A percentile compares a stretch with the other conserved stretches of the same genome.
These are phyloP conservation scores for Aspergillus steynii DNA, from an alignment of 495 filamentous ascomycete species.

Conservation along the genomic window DNA sequence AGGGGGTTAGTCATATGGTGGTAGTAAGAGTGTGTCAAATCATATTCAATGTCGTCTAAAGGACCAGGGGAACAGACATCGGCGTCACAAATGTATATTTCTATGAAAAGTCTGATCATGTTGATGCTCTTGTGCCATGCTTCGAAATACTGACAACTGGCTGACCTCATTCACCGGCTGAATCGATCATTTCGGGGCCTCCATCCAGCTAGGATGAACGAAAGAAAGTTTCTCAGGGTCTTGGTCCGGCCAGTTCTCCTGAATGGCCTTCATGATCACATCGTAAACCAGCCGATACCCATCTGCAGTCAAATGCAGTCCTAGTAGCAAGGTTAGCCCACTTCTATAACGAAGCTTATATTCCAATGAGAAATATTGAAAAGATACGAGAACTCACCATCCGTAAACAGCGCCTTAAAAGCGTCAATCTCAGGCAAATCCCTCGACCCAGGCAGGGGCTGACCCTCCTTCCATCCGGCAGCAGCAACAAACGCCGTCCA, in stretches of 20 bases:
- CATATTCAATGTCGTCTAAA: too few species aligned
- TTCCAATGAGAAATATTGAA: background rate
- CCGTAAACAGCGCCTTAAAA: slow-evolving; percentile 55
- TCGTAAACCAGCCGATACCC: slow-evolving; percentile 62
- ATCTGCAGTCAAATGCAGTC: slow-evolving; percentile 62
- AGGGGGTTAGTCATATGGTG: too few species aligned
- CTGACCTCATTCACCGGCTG: background rate
- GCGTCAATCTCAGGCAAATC: slow-evolving; percentile 46
- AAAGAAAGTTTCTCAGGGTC: slow-evolving; percentile 50
- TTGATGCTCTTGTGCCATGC: background rate
- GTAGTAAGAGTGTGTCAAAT: too few species aligned
- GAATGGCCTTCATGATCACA: slow-evolving; percentile 54
- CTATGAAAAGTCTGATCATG: background rate
- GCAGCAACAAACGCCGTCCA: slow-evolving; percentile 70
- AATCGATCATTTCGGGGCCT: slow-evolving; percentile 39
- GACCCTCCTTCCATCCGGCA: slow-evolving; percentile 61
- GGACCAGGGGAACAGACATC: too few species aligned
- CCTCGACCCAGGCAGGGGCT: slow-evolving; percentile 53
- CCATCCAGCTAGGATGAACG: slow-evolving; percentile 56
- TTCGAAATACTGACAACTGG: background rate
- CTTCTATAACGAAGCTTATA: background rate
- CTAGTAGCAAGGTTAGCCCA: slow-evolving; percentile 33
- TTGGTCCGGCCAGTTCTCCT: slow-evolving; percentile 58
- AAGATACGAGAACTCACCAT: slow-evolving; percentile 49
- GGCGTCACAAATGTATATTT: background rate